Conservation (phyloP, 257 asterid genomes). For the Plectranthus barbatus region DNA sequence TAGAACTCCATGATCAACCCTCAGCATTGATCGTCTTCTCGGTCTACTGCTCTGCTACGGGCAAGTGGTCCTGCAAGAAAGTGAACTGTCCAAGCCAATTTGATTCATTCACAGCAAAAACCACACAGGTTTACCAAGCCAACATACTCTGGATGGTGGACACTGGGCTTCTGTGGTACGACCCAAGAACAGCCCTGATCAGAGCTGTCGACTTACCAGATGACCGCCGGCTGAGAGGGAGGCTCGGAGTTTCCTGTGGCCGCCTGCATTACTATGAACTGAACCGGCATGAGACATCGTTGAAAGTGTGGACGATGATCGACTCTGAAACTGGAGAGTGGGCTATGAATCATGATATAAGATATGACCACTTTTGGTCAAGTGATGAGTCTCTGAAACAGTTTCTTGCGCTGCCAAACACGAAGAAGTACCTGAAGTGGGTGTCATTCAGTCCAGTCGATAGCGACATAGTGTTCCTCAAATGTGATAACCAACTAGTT, state of each 20-base stretch:
- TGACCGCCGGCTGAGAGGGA: background rate
- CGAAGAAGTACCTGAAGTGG: constrained; percentile 3
- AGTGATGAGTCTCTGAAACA: constrained; percentile 4
- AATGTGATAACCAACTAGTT: constrained; percentile 8
- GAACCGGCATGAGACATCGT: background rate
- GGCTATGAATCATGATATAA: constrained; percentile 4
- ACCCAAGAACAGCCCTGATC: background rate
- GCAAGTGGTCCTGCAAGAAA: constrained; percentile 1
- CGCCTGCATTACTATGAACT: constrained; percentile 9
- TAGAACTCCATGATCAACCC: background rate
- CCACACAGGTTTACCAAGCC: constrained; percentile 7
- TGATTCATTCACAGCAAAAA: background rate
- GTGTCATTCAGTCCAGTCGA: constrained; percentile 1
- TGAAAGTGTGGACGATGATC: constrained; percentile 6
- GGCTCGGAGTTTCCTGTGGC: constrained; percentile 7
- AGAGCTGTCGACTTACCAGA: background rate
- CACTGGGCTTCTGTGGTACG: background rate
- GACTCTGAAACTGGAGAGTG: background rate
- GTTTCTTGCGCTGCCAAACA: background rate
- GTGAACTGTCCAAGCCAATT: background rate
- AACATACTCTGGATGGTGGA: constrained; percentile 9
- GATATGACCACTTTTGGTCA: constrained; percentile 12
- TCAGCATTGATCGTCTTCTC: background rate
- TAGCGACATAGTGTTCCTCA: constrained; percentile 7
- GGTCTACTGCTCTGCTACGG: background rate